Evolutionary conservation across 805 yeast species (phyloP).

Genomic region (Candida corydali): DNA sequence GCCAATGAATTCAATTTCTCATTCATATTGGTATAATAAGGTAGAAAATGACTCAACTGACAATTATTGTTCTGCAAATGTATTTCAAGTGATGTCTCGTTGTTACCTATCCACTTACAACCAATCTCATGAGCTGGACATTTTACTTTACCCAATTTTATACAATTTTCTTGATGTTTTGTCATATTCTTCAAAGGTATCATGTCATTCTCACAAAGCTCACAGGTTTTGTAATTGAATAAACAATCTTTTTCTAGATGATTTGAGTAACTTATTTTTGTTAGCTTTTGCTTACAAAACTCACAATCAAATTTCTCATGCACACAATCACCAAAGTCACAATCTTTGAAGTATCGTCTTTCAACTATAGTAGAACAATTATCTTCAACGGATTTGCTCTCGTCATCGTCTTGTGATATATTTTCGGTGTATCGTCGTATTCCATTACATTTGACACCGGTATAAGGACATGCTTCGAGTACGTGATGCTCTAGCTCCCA

Average conservation of each 20-base stretch:
- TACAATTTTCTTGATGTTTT: conserved; percentile 41
- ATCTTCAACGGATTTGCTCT: conserved; percentile 6
- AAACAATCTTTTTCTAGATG: conserved; percentile 40
- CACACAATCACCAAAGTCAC: conserved; percentile 27
- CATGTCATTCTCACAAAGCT: conserved; percentile 37
- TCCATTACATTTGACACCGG: conserved; percentile 33
- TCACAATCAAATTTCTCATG: conserved; percentile 35
- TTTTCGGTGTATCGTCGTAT: conserved; percentile 7
- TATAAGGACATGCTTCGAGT: conserved; percentile 27
- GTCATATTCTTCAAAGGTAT: conserved; percentile 34
- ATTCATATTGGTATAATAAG: conserved; percentile 19
- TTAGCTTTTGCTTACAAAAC: conserved; percentile 28
- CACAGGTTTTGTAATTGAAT: conserved; percentile 38
- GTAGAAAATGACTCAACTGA: conserved; percentile 26
- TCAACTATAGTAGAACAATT: conserved; percentile 17
- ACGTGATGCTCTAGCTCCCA: conserved; percentile 57
- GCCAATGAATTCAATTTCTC: conserved; percentile 22
- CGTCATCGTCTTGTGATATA: conserved; percentile 4
- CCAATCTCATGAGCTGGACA: conserved; percentile 50
- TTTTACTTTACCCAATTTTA: conserved; percentile 30
- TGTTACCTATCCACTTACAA: conserved; percentile 44
- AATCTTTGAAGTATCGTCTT: conserved; percentile 16
- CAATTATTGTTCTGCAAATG: conserved; percentile 29
- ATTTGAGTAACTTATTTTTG: conserved; percentile 20
- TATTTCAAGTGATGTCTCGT: conserved; percentile 31